These are phyloP conservation scores for Chaetoscypha palmicola DNA, from an alignment of 2,329 filamentous ascomycete species.

Conservation along the genomic window DNA sequence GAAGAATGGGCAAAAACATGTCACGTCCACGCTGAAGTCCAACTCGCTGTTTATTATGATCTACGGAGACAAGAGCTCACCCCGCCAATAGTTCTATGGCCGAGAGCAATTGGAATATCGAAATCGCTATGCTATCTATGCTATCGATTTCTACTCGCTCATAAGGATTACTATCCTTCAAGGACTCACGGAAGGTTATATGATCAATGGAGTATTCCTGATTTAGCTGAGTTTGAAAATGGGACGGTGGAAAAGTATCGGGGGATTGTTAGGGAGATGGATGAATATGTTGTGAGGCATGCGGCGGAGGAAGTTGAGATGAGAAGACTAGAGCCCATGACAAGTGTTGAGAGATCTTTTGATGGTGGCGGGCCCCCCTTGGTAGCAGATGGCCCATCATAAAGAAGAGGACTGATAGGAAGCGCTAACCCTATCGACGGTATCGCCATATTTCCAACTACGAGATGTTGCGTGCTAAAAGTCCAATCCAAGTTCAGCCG, in stretches of 20 bases:
- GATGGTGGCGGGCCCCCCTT: too few species aligned
- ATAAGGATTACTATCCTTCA: conserved; percentile 9
- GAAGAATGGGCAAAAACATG: conserved; percentile 12
- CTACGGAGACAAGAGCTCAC: neutral
- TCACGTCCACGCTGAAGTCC: conserved; percentile 14
- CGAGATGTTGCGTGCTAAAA: too few species aligned
- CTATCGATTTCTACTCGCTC: conserved; percentile 8
- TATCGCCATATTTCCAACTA: too few species aligned
- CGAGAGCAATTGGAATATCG: conserved; percentile 10
- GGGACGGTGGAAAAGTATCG: conserved; percentile 6
- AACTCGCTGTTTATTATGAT: conserved; percentile 12
- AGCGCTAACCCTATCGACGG: too few species aligned
- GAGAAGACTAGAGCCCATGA: conserved; percentile 12
- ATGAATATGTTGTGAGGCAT: conserved; percentile 3
- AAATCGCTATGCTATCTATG: conserved; percentile 16
- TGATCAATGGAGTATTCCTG: conserved; percentile 14
- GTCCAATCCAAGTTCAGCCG: too few species aligned
- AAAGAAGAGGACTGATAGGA: too few species aligned
- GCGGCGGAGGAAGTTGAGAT: conserved; percentile 9
- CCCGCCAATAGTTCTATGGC: neutral
- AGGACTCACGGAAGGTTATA: conserved; percentile 12
- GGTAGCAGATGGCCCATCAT: too few species aligned
- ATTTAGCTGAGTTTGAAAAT: conserved; percentile 6
- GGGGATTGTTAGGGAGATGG: conserved; percentile 2
- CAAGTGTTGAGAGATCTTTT: too few species aligned